A percentile compares a stretch with the other conserved stretches of the same genome.
Evolutionary conservation across 2,329 filamentous ascomycete genomes (phyloP).

Genomic region (Colletotrichum godetiae): DNA sequence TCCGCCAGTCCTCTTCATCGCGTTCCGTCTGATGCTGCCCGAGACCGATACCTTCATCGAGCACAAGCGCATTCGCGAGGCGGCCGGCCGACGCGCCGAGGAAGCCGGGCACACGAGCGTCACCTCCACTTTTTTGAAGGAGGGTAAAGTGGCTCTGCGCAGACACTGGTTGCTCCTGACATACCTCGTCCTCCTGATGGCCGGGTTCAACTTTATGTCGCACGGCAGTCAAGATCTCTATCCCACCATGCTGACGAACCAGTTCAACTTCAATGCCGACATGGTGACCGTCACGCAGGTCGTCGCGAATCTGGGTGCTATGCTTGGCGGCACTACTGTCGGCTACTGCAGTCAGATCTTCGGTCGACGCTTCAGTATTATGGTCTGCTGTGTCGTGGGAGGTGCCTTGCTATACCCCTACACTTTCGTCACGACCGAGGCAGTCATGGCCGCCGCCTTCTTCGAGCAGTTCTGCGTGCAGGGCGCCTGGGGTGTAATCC

Average conservation of each 20-base stretch:
- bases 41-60: slow-evolving; percentile 81
- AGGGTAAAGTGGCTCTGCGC: slow-evolving; percentile 82
- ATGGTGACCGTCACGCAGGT: slow-evolving; percentile 77
- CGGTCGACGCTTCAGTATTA: slow-evolving; percentile 76
- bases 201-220: slow-evolving; percentile 92
- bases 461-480: slow-evolving; percentile 86
- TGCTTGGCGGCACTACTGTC: slow-evolving; percentile 73
- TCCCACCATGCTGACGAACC: slow-evolving; percentile 68
- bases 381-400: slow-evolving; percentile 71
- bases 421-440: slow-evolving; percentile 71
- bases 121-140: slow-evolving; percentile 75
- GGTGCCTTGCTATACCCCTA: slow-evolving; percentile 88
- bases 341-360: slow-evolving; percentile 77
- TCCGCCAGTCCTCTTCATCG: slow-evolving; percentile 83
- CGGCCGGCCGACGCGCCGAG: slow-evolving; percentile 35
- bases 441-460: slow-evolving; percentile 83
- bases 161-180: slow-evolving; percentile 83
- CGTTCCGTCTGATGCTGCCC: slow-evolving; percentile 80
- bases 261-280: slow-evolving; percentile 63
- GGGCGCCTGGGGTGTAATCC: slow-evolving; percentile 81
- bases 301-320: slow-evolving; percentile 77
- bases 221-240: slow-evolving; percentile 77
- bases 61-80: slow-evolving; percentile 71
- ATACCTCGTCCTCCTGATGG: slow-evolving; percentile 89
- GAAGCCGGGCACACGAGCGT: slow-evolving; percentile 53